These are phyloP conservation scores for Ceratonia siliqua DNA, from an alignment of 306 rosid genomes.

Conservation along the genomic window DNA sequence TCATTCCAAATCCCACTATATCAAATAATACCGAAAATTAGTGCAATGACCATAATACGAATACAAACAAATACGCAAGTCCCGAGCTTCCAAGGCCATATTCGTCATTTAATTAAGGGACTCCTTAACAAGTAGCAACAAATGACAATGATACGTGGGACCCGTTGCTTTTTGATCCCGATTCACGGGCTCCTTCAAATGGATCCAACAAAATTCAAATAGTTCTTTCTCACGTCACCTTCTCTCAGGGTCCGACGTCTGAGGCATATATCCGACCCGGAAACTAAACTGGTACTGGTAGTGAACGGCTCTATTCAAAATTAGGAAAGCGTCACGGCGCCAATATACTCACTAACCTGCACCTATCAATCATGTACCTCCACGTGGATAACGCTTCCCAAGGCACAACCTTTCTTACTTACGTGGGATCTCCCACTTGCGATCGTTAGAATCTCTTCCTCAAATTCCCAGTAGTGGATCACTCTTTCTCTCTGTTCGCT, in stretches of 20 bases:
- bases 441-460: slow-evolving; percentile 34
- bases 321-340: slow-evolving; percentile 48
- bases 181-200: background rate
- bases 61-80: too few relatives aligned
- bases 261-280: too few relatives aligned
- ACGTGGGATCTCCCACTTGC: slow-evolving; percentile 63
- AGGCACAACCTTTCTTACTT: slow-evolving; percentile 44
- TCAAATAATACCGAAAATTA: too few relatives aligned
- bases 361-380: slow-evolving; percentile 15
- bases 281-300: background rate
- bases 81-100: too few relatives aligned
- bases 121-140: too few relatives aligned
- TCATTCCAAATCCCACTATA: too few relatives aligned
- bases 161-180: slow-evolving; percentile 2
- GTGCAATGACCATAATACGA: too few relatives aligned
- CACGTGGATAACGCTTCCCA: slow-evolving; percentile 47
- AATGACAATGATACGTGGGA: too few relatives aligned
- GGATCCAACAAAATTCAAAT: background rate
- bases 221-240: too few relatives aligned
- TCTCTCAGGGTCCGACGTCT: too few relatives aligned
- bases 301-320: slow-evolving; percentile 21
- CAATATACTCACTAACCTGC: slow-evolving; percentile 31
- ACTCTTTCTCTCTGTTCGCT: slow-evolving; percentile 11
- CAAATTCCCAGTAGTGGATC: slow-evolving; percentile 32
- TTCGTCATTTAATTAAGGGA: too few relatives aligned